Evolutionary conservation across 768 basidiomycete species (phyloP).

Genomic region (Daedalea quercina): DNA sequence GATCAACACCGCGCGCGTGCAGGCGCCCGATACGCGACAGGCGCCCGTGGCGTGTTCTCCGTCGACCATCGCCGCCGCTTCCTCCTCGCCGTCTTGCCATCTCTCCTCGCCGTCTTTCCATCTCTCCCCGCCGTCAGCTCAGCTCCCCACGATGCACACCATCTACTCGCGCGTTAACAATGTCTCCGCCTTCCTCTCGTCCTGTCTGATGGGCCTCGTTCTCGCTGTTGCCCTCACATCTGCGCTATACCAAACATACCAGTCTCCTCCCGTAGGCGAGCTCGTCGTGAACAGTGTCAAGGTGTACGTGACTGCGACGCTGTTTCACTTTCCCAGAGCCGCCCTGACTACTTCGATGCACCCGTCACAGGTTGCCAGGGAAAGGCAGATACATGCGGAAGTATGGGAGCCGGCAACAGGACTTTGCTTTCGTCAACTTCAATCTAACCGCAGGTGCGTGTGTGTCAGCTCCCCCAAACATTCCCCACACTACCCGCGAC

Average conservation of each 20-base stretch:
- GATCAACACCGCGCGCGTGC: not conserved
- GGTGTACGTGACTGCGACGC: constrained; percentile 52
- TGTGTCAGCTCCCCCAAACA: no score
- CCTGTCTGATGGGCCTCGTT: constrained; percentile 68
- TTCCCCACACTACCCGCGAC: no score
- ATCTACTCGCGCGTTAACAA: constrained; percentile 68
- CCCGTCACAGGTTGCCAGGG: constrained; percentile 17
- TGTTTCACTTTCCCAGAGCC: not conserved
- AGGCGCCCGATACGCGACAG: not conserved
- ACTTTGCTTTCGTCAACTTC: constrained; percentile 76
- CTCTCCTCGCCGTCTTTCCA: not conserved
- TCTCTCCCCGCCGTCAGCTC: not conserved
- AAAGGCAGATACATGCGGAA: constrained; percentile 26
- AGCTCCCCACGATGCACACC: constrained; percentile 50
- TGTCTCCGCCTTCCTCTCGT: constrained; percentile 64
- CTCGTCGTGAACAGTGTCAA: constrained; percentile 60
- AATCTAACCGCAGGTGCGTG: constrained; percentile 70
- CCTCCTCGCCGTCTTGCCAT: not conserved
- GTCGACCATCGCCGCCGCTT: not conserved
- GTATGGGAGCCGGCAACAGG: constrained; percentile 57
- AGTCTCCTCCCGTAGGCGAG: constrained; percentile 26
- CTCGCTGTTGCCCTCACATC: constrained; percentile 70
- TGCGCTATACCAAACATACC: constrained; percentile 42
- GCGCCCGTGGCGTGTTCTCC: not conserved
- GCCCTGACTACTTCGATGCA: constrained; percentile 3